Evolutionary conservation across 208 protist genomes (phyloP).

Genomic region (Lotmaria passim): DNA sequence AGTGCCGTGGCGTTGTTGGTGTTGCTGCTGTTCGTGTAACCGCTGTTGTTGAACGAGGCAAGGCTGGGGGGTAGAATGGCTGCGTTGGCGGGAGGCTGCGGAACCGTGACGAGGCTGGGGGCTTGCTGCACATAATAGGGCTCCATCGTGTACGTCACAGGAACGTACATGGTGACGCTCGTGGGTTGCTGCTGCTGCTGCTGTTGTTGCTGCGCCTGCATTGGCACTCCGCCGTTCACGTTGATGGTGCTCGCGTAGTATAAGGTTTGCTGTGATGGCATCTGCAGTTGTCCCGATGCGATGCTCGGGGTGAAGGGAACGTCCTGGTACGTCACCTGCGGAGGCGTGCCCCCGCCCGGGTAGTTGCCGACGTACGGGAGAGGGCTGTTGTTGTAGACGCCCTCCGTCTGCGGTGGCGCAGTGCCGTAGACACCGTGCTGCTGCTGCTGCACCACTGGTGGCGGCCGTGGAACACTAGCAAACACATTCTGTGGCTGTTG

Average conservation of each 20-base stretch:
- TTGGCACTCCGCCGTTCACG: not conserved
- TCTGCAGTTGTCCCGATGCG: not conserved
- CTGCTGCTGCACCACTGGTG: slow-evolving; percentile 8
- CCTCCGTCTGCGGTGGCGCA: not conserved
- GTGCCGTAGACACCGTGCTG: not conserved
- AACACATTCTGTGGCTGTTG: slow-evolving; percentile 9
- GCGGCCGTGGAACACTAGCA: slow-evolving; percentile 5
- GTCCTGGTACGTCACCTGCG: not conserved
- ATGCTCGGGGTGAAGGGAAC: not conserved
- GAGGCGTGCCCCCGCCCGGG: not conserved
- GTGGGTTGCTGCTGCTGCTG: not conserved
- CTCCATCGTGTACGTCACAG: slow-evolving; percentile 5
- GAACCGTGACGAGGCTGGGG: not conserved
- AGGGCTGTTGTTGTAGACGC: not conserved
- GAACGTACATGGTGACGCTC: slow-evolving; percentile 12
- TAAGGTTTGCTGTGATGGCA: not conserved
- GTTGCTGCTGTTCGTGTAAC: not conserved
- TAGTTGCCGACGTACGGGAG: not conserved
- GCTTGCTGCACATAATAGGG: slow-evolving; percentile 7
- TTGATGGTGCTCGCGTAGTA: not conserved
- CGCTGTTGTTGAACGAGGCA: not conserved
- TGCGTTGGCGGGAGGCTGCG: not conserved
- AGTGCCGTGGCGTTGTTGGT: slow-evolving; percentile 6
- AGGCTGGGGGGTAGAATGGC: not conserved
- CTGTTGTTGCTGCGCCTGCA: not conserved